Percentiles rank a stretch among this genome's conserved stretches.
Conservation (phyloP, 129 eudicot species). For the Smallanthus sonchifolius region DNA sequence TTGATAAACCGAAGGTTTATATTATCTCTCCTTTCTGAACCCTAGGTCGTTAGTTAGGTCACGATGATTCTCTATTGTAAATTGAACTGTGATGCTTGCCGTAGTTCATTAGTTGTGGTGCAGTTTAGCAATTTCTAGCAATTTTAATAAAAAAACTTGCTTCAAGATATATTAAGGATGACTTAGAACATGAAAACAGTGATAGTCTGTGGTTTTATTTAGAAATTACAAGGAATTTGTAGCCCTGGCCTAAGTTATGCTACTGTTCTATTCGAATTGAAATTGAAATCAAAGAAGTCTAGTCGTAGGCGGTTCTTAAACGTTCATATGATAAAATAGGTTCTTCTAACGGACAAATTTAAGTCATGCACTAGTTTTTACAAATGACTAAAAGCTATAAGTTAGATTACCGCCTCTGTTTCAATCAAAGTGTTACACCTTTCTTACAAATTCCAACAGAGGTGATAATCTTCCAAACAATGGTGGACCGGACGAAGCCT, state of each 20-base stretch:
- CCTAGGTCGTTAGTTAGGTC: not conserved
- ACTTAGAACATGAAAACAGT: not conserved
- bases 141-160: not conserved
- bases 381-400: not conserved
- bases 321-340: not conserved
- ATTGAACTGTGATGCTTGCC: not conserved
- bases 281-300: not conserved
- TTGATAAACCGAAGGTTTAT: constrained; percentile 33
- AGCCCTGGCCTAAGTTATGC: not conserved
- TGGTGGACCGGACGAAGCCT: too few relatives aligned
- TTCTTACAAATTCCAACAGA: not conserved
- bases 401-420: constrained; percentile 5
- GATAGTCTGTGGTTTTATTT: not conserved
- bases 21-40: constrained; percentile 4
- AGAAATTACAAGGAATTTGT: not conserved
- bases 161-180: not conserved
- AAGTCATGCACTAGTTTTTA: not conserved
- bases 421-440: not conserved
- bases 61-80: not conserved
- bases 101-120: constrained; percentile 5
- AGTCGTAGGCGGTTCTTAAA: not conserved
- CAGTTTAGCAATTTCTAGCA: not conserved
- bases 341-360: constrained; percentile 4
- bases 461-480: too few relatives aligned
- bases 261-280: not conserved